Percentiles rank a stretch among this genome's conserved stretches.
phyloP scores from a whole-genome alignment of 768 basidiomycete species.

The Boletus sp. region DNA sequence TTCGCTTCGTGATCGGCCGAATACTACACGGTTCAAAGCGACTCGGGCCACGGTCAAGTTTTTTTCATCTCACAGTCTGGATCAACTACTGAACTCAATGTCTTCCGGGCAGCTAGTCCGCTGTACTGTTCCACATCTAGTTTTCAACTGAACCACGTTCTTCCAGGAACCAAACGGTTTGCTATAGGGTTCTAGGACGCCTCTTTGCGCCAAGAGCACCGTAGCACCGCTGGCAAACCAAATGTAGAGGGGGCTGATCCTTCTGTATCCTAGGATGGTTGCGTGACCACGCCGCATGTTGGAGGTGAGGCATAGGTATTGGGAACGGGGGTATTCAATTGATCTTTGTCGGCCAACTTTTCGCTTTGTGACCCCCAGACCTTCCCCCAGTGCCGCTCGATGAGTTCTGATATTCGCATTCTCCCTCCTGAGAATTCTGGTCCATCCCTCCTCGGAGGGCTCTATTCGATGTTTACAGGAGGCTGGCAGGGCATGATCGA shows the following conservation, averaged over 20 bases:
- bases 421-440: constrained; percentile 16
- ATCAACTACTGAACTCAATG: neutral
- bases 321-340: neutral
- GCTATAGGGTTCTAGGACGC: neutral
- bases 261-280: neutral
- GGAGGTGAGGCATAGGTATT: constrained; percentile 13
- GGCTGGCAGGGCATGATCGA: constrained; percentile 12
- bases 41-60: neutral
- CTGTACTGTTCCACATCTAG: neutral
- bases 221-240: neutral
- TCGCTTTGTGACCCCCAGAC: neutral
- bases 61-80: neutral
- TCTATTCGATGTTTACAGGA: constrained; percentile 12
- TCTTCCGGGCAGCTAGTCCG: neutral
- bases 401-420: constrained; percentile 17
- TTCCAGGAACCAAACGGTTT: neutral
- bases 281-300: constrained; percentile 13
- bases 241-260: constrained; percentile 18
- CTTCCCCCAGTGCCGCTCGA: neutral
- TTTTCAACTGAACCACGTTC: neutral
- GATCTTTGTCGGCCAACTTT: neutral
- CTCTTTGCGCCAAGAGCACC: neutral
- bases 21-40: neutral
- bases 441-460: constrained; percentile 3
- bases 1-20: neutral